These are phyloP conservation scores for Citrus sinensis DNA, from an alignment of 345 rosid species.

Conservation along the genomic window DNA sequence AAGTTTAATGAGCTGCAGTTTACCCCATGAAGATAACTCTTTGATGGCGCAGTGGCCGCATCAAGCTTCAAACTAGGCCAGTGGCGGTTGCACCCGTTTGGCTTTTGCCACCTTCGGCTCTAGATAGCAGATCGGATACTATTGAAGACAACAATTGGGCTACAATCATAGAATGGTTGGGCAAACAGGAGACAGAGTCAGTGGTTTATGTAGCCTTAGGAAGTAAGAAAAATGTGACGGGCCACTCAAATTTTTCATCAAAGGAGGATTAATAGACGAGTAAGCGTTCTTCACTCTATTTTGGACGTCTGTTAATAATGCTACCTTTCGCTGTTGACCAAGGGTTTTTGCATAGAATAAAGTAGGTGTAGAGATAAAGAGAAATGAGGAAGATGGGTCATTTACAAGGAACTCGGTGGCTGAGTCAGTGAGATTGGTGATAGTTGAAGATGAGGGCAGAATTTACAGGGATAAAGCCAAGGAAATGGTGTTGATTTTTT, in stretches of 20 bases:
- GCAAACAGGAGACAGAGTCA: too few relatives aligned
- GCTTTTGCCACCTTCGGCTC: too few relatives aligned
- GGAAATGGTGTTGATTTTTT: slow-evolving; percentile 11
- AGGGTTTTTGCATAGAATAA: slow-evolving; percentile 11
- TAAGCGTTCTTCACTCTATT: slow-evolving; percentile 21
- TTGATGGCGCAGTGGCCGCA: slow-evolving; percentile 25
- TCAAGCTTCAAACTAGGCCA: slow-evolving; percentile 16
- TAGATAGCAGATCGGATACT: too few relatives aligned
- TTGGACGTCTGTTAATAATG: slow-evolving; percentile 10
- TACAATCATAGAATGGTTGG: too few relatives aligned
- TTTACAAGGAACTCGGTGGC: slow-evolving; percentile 21
- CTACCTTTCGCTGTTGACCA: slow-evolving; percentile 21
- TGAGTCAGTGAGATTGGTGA: slow-evolving; percentile 14
- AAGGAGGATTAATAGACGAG: too few relatives aligned
- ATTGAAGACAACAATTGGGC: background rate
- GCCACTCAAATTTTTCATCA: too few relatives aligned
- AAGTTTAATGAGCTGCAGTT: background rate
- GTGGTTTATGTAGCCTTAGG: too few relatives aligned
- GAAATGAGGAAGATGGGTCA: slow-evolving; percentile 18
- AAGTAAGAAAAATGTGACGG: too few relatives aligned
- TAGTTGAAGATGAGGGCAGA: slow-evolving; percentile 23
- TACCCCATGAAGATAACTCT: slow-evolving; percentile 20
- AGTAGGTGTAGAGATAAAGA: slow-evolving; percentile 12
- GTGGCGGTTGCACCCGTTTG: too few relatives aligned
- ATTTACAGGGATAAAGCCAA: slow-evolving; percentile 13